Evolutionary conservation across 306 rosid species (phyloP), one percentile per base, ranked within the genome.

Genomic region (Comarum palustre): DNA sequence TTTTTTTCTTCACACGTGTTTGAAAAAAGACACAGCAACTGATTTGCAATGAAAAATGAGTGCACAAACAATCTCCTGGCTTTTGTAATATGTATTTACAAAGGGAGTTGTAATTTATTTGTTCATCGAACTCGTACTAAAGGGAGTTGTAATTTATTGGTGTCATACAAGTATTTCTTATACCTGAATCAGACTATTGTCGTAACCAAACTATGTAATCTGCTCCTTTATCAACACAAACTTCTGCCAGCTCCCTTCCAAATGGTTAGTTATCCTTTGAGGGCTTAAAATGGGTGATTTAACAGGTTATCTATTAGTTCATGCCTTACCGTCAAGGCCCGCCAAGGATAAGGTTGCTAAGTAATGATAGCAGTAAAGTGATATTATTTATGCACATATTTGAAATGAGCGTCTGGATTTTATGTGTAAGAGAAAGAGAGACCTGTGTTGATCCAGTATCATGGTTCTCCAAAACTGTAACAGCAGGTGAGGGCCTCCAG

Each of bases 401-500:
- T 32, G 20, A 20, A 3, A 48, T 69, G 7, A 31, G 17, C 12
- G 62, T 42, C 38, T 13, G 46, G 62, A 54, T 51, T 46, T 6
- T 60, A n/a, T 31, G 66, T 3, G 42, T 32, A 19, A 8, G 31
- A 64, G 69, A n/a, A 6, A 10, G 70, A 59, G 73, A 62, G 71
- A 90, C 96, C 88, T 90, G 96, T 73, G 96, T 90, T 51, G 96
- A 90, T 50, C 96, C 96, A 16, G 96, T 90, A 69, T 90, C 96
- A 77, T 90, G 96, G 80, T 90, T 90, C 86, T 90, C 91, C 45
- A 90, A 59, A 83, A 90, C 86, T n/a, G 96, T 90, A 73, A 88
- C 96, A 47, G 96, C 90, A 61, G 93, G 91, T 20, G 96, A 90
- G 69, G 93, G 90, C 96, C 96, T 72, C 96, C 96, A 38, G 96